Conservation (phyloP, 1,284 basidiomycete genomes). For the Leccinum pachyderme region DNA sequence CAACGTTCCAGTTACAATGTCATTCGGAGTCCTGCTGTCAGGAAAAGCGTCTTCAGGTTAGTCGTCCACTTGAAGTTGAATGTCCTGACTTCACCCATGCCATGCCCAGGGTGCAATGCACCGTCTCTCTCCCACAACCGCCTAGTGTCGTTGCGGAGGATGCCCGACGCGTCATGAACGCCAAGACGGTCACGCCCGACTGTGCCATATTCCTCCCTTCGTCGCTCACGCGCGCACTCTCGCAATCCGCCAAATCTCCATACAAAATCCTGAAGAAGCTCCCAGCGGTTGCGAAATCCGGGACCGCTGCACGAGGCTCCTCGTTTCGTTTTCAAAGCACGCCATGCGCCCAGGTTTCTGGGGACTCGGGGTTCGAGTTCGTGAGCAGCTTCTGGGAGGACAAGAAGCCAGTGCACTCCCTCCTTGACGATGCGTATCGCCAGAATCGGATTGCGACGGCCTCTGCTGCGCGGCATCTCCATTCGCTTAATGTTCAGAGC, state of each 20-base stretch:
- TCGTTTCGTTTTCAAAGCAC: constrained; percentile 56
- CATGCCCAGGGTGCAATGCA: constrained; percentile 43
- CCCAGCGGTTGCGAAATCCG: constrained; percentile 33
- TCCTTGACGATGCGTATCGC: constrained; percentile 52
- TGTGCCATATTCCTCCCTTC: constrained; percentile 46
- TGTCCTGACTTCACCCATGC: constrained; percentile 6
- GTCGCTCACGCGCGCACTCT: constrained; percentile 37
- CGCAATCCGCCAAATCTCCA: constrained; percentile 41
- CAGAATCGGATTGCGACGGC: constrained; percentile 59
- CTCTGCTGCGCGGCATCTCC: constrained; percentile 47
- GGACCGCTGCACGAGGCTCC: constrained; percentile 38
- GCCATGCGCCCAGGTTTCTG: constrained; percentile 44
- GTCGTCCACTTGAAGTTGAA: not conserved
- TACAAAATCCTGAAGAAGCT: constrained; percentile 48
- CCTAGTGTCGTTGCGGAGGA: constrained; percentile 32
- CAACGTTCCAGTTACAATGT: constrained; percentile 42
- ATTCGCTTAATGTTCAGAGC: constrained; percentile 43
- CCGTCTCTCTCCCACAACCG: constrained; percentile 51
- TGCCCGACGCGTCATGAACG: constrained; percentile 41
- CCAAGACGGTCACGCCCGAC: constrained; percentile 48
- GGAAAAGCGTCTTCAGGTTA: constrained; percentile 43
- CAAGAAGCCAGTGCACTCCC: constrained; percentile 51
- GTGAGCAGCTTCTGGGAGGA: constrained; percentile 56
- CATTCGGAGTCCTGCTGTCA: constrained; percentile 46
- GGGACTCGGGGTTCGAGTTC: constrained; percentile 49